Percentiles rank a stretch among this genome's conserved stretches.
phyloP scores from a whole-genome alignment of 345 rosid species.

The Lumnitzera littorea region DNA sequence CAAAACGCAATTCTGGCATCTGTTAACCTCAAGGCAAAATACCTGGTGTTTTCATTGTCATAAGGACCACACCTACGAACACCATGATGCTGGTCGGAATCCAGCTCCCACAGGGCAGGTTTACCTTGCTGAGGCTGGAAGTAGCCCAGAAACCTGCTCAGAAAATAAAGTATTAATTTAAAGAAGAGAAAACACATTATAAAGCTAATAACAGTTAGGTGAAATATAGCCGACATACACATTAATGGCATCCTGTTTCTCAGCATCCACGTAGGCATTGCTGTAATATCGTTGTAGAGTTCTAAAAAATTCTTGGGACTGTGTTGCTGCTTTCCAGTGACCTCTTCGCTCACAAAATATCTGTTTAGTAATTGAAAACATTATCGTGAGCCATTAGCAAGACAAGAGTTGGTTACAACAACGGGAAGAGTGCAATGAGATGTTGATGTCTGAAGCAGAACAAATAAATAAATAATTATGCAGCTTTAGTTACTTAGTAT shows the following conservation, averaged over 20 bases:
- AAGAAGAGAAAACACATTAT: background rate
- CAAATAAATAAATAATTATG: background rate
- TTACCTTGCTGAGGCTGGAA: conserved; percentile 91
- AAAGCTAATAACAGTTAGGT: background rate
- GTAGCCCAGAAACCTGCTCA: conserved; percentile 85
- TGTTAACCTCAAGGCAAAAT: background rate
- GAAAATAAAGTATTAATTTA: background rate
- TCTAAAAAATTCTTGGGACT: conserved; percentile 90
- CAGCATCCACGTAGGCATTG: conserved; percentile 88
- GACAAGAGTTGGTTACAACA: background rate
- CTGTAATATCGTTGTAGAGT: conserved; percentile 92
- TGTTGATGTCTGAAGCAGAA: background rate
- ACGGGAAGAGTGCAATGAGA: background rate
- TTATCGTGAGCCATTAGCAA: background rate
- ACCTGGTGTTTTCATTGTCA: conserved; percentile 44
- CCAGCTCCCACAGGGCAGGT: conserved; percentile 91
- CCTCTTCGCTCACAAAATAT: conserved; percentile 95
- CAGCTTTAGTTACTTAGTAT: background rate
- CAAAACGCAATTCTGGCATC: no score
- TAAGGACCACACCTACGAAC: conserved; percentile 39
- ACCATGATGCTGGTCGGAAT: conserved; percentile 76
- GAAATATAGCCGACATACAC: conserved; percentile 42
- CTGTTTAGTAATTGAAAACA: conserved; percentile 24
- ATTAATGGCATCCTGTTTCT: conserved; percentile 95
- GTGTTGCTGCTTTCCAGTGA: conserved; percentile 97